Conservation (phyloP, 495 filamentous ascomycete genomes). For the Schizothecium vesticola region DNA sequence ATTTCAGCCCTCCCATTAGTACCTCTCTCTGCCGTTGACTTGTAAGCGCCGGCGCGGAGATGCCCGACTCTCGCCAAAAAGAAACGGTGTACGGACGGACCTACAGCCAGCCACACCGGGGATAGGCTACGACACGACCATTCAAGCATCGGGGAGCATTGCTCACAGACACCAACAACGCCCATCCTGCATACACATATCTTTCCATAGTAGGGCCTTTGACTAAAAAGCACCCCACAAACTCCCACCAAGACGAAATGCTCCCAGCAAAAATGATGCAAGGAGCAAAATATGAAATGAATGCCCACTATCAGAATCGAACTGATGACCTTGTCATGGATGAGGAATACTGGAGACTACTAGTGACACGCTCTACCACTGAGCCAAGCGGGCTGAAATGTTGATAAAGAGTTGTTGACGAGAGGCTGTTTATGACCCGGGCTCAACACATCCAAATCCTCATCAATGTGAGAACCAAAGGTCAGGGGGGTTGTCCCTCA, state of each 20-base stretch:
- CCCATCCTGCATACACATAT: too few relatives aligned
- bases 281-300: neutral
- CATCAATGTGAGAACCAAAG: too few relatives aligned
- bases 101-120: neutral
- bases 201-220: too few relatives aligned
- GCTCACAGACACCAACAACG: too few relatives aligned
- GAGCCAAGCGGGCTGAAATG: neutral
- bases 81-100: neutral
- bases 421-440: too few relatives aligned
- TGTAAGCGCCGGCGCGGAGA: neutral
- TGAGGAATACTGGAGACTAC: neutral
- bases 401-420: neutral
- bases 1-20: neutral
- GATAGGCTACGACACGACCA: neutral
- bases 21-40: neutral
- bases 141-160: neutral
- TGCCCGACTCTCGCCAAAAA: neutral
- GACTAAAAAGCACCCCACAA: neutral
- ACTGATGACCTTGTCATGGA: constrained; percentile 4
- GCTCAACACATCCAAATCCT: neutral
- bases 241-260: neutral
- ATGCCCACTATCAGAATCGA: constrained; percentile 6
- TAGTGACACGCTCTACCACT: constrained; percentile 4
- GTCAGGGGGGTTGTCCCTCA: too few relatives aligned
- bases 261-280: too few relatives aligned